These are phyloP conservation scores for Ruellia speciosa DNA, from an alignment of 305 asterid species.

Conservation along the genomic window DNA sequence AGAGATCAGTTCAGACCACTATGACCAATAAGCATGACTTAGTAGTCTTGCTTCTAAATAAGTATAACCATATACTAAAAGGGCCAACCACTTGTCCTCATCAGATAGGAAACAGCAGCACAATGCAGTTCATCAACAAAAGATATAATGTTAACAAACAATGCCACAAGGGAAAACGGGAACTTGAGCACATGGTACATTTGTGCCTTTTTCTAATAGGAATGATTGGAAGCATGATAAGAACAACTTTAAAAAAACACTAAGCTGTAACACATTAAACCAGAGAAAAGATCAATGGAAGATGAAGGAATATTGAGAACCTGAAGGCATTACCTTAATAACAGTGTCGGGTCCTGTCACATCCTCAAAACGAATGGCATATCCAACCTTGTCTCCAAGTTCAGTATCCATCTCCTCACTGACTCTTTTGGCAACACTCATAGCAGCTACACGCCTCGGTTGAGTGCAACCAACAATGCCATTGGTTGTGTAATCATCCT, in stretches of 20 bases:
- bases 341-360: constrained; percentile 86
- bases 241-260: neutral
- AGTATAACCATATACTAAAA: too few species aligned
- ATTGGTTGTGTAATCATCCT: constrained; percentile 67
- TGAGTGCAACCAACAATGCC: constrained; percentile 94
- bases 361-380: constrained; percentile 97
- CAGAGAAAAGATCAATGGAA: neutral
- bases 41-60: neutral
- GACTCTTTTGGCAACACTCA: constrained; percentile 98
- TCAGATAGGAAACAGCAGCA: constrained; percentile 10
- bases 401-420: constrained; percentile 96
- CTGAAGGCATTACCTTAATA: constrained; percentile 51
- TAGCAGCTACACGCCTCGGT: constrained; percentile 99
- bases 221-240: neutral
- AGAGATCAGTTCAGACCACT: neutral
- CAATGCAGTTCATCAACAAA: neutral
- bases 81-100: too few species aligned
- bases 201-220: neutral
- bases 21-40: neutral
- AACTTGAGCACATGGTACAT: neutral
- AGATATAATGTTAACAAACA: neutral
- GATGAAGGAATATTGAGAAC: neutral
- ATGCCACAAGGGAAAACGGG: neutral
- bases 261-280: neutral
- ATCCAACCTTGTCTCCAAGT: constrained; percentile 86